phyloP scores from a whole-genome alignment of 768 basidiomycete genomes.

The Tubosaeta sp. region DNA sequence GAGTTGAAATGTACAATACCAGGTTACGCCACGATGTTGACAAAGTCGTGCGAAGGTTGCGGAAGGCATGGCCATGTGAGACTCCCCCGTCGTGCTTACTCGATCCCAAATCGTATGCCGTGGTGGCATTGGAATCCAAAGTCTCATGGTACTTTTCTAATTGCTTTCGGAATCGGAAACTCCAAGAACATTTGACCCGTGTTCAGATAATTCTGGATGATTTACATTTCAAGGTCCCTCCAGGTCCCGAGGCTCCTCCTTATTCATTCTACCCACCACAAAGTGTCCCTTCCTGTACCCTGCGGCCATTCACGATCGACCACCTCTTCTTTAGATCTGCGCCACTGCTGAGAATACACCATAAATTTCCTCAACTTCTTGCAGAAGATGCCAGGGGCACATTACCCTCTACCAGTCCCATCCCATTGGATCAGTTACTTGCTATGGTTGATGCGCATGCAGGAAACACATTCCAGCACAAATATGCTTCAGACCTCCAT shows the following conservation, averaged over 20 bases:
- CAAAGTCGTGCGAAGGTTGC: not conserved
- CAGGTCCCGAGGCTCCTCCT: not conserved
- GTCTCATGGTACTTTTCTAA: not conserved
- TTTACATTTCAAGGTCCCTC: no score
- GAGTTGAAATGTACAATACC: not conserved
- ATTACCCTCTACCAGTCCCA: not conserved
- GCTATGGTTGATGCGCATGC: not conserved
- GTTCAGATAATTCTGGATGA: not conserved
- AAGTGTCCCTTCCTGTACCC: not conserved
- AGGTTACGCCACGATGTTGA: not conserved
- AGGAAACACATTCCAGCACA: not conserved
- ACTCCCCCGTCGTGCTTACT: not conserved
- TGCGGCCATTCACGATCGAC: not conserved
- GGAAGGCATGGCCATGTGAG: not conserved
- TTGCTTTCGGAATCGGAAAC: not conserved
- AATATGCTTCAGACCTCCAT: not conserved
- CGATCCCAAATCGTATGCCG: not conserved
- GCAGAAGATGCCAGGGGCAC: not conserved
- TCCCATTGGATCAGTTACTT: not conserved
- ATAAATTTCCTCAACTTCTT: not conserved
- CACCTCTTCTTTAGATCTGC: slow-evolving; percentile 1
- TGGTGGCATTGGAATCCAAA: not conserved
- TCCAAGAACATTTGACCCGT: not conserved
- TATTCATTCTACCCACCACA: not conserved
- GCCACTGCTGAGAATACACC: not conserved